Evolutionary conservation across 2,329 filamentous ascomycete species (phyloP).

Genomic region (Sporothrix humicola): DNA sequence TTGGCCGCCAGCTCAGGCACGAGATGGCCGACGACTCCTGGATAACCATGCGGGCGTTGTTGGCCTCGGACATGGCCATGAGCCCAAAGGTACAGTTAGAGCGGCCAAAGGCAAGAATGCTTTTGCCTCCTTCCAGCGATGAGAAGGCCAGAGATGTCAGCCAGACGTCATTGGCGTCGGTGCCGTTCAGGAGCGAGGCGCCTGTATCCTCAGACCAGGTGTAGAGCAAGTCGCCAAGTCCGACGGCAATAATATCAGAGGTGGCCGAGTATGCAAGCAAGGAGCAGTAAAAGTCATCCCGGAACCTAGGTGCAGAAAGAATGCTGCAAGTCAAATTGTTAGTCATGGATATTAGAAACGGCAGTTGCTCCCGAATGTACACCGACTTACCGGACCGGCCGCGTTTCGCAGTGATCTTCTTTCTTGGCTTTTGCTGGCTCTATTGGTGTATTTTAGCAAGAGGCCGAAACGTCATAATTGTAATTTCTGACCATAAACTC

Average conservation of each 20-base stretch:
- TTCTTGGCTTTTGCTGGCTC: not conserved
- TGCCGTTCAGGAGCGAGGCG: slow-evolving; percentile 61
- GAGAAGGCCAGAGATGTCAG: slow-evolving; percentile 92
- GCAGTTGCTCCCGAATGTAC: too few species aligned
- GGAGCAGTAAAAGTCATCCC: slow-evolving; percentile 96
- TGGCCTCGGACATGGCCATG: slow-evolving; percentile 72
- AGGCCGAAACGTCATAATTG: too few species aligned
- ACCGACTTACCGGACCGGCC: not conserved
- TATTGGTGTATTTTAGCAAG: not conserved
- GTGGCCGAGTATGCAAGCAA: slow-evolving; percentile 82
- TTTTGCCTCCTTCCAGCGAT: slow-evolving; percentile 73
- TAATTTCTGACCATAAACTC: slow-evolving; percentile 13
- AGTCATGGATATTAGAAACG: too few species aligned
- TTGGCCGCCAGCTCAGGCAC: slow-evolving; percentile 81
- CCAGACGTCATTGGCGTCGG: slow-evolving; percentile 57
- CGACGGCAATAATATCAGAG: slow-evolving; percentile 79
- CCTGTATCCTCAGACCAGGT: slow-evolving; percentile 82
- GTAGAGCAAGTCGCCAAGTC: slow-evolving; percentile 78
- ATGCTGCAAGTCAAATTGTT: slow-evolving; percentile 68
- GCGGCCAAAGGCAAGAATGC: slow-evolving; percentile 83
- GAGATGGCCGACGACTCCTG: slow-evolving; percentile 75
- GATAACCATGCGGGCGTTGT: slow-evolving; percentile 59
- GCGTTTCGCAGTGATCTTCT: not conserved
- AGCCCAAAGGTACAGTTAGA: slow-evolving; percentile 77
- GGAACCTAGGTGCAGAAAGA: slow-evolving; percentile 84